These are phyloP conservation scores for Mortierella sp. DNA, from an alignment of 371 early-diverging fungal genomes.

Conservation along the genomic window DNA sequence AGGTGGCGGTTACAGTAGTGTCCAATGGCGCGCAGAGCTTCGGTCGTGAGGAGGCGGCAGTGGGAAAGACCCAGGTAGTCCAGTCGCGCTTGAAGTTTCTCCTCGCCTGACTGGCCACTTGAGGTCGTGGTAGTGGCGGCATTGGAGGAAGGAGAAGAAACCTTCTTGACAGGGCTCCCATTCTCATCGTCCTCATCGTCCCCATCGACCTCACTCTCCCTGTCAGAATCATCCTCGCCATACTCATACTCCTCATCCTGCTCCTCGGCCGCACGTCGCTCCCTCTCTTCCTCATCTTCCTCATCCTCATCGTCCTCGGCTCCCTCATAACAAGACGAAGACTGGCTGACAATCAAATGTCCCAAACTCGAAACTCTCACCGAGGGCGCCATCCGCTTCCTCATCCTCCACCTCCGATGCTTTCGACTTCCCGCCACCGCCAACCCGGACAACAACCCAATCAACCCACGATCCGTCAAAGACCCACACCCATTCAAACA, in stretches of 20 bases:
- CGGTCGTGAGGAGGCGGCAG: conserved; percentile 63
- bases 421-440: conserved; percentile 37
- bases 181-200: conserved; percentile 22
- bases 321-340: conserved; percentile 28
- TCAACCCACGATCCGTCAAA: conserved; percentile 61
- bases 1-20: conserved; percentile 52
- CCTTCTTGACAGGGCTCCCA: not conserved
- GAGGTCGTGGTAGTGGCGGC: not conserved
- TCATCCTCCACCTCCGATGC: conserved; percentile 26
- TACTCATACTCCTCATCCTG: conserved; percentile 17
- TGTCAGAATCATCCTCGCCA: conserved; percentile 28
- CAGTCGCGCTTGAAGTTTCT: conserved; percentile 43
- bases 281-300: conserved; percentile 14
- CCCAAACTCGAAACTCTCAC: conserved; percentile 43
- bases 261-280: not conserved
- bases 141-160: conserved; percentile 3
- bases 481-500: conserved; percentile 64
- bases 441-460: conserved; percentile 53
- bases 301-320: conserved; percentile 21
- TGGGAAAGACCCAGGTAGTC: conserved; percentile 65
- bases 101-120: not conserved
- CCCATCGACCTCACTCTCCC: conserved; percentile 18
- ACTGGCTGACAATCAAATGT: conserved; percentile 32
- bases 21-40: conserved; percentile 59
- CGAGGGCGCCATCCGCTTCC: conserved; percentile 29